Percentiles rank a stretch among this genome's conserved stretches.
Conservation (phyloP, 306 rosid genomes). For the Vigna trinervia region DNA sequence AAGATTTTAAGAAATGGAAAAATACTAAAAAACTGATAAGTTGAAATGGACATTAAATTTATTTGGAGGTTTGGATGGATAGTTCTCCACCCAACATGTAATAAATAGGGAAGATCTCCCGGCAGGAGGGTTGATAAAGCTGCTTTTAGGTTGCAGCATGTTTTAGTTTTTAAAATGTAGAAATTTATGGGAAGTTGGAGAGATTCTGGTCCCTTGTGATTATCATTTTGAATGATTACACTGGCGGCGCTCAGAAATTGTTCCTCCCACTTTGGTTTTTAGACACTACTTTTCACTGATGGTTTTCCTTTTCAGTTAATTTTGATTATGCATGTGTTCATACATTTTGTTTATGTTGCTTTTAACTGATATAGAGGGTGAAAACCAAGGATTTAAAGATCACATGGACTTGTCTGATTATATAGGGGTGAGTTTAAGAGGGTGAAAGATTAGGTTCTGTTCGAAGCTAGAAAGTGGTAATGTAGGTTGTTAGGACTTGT, state of each 20-base stretch:
- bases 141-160: slow-evolving; percentile 19
- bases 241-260: slow-evolving; percentile 95
- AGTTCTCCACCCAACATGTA: slow-evolving; percentile 57
- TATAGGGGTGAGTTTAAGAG: slow-evolving; percentile 40
- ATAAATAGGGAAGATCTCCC: slow-evolving; percentile 41
- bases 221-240: slow-evolving; percentile 77
- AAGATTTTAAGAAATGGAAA: neutral
- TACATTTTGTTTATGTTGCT: slow-evolving; percentile 1
- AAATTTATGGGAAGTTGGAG: slow-evolving; percentile 52
- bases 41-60: neutral
- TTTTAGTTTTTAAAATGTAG: neutral
- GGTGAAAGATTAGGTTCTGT: slow-evolving; percentile 37
- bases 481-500: slow-evolving; percentile 38
- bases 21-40: slow-evolving; percentile 3
- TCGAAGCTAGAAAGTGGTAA: slow-evolving; percentile 43
- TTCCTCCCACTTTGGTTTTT: slow-evolving; percentile 70
- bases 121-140: slow-evolving; percentile 35
- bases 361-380: slow-evolving; percentile 43
- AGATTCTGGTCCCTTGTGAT: slow-evolving; percentile 58
- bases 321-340: slow-evolving; percentile 6
- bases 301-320: slow-evolving; percentile 22
- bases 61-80: slow-evolving; percentile 38
- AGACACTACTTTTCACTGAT: slow-evolving; percentile 31
- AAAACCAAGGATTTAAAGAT: slow-evolving; percentile 59
- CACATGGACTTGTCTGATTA: slow-evolving; percentile 76